A percentile compares a stretch with the other conserved stretches of the same genome.
phyloP scores from a whole-genome alignment of 2,329 filamentous ascomycete genomes.

The Plenodomus tracheiphilus region DNA sequence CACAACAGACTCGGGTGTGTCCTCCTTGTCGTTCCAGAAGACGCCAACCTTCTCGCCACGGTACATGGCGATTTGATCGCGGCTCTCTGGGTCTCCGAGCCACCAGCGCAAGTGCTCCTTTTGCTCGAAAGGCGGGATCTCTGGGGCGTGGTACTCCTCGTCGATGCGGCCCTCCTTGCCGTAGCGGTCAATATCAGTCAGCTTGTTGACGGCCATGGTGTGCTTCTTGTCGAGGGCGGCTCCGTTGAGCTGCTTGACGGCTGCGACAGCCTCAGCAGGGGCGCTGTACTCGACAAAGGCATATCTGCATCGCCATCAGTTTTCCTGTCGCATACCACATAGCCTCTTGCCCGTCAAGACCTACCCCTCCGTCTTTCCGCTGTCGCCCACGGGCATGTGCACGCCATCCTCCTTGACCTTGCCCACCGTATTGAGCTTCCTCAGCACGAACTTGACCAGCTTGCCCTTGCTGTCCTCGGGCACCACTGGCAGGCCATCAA shows the following conservation, averaged over 20 bases:
- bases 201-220: slow-evolving; percentile 93
- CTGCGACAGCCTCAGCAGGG: slow-evolving; percentile 83
- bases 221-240: slow-evolving; percentile 95
- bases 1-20: slow-evolving; percentile 82
- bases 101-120: slow-evolving; percentile 95
- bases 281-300: slow-evolving; percentile 97
- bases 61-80: slow-evolving; percentile 96
- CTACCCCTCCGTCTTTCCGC: slow-evolving; percentile 84
- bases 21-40: slow-evolving; percentile 98
- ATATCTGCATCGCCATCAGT: slow-evolving; percentile 62
- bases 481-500: slow-evolving; percentile 90
- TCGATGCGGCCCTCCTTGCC: slow-evolving; percentile 91
- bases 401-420: slow-evolving; percentile 84
- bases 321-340: slow-evolving; percentile 1
- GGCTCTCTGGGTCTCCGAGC: slow-evolving; percentile 83
- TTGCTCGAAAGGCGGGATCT: slow-evolving; percentile 82
- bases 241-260: slow-evolving; percentile 84
- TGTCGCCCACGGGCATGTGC: slow-evolving; percentile 90
- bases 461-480: slow-evolving; percentile 89
- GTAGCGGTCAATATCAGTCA: slow-evolving; percentile 96
- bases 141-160: slow-evolving; percentile 82
- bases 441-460: slow-evolving; percentile 92
- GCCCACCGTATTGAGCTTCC: slow-evolving; percentile 86
- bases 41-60: slow-evolving; percentile 89
- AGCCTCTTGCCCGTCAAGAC: slow-evolving; percentile 26